Percentiles rank a stretch among this genome's conserved stretches.
Conservation (phyloP, 2,329 filamentous ascomycete species). For the Phyllosticta capitalensis region DNA sequence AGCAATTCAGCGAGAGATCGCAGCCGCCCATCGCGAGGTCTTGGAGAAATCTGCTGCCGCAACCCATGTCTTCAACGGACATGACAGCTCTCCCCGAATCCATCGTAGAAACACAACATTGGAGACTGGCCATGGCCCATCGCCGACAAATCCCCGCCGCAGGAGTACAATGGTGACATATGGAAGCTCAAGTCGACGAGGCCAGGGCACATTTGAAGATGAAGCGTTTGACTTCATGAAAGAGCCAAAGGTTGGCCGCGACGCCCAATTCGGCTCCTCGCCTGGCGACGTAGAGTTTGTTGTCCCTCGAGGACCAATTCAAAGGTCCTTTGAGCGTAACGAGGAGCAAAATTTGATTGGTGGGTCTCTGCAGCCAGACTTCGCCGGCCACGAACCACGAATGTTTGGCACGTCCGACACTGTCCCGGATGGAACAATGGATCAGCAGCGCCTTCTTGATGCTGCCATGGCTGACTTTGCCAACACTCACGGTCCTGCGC, state of each 20-base stretch:
- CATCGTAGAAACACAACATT: background rate
- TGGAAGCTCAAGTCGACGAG: background rate
- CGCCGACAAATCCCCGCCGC: background rate
- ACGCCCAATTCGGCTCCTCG: background rate
- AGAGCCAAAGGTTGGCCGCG: background rate
- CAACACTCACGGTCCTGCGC: background rate
- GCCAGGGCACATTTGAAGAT: background rate
- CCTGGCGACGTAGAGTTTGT: background rate
- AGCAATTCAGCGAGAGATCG: background rate
- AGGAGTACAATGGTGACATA: constrained; percentile 2
- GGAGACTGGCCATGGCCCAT: background rate
- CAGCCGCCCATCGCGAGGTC: constrained; percentile 4
- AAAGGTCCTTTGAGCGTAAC: background rate
- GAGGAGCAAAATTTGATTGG: background rate
- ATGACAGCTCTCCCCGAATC: background rate
- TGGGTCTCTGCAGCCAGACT: constrained; percentile 23
- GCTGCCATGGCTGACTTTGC: constrained; percentile 21
- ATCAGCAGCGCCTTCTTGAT: constrained; percentile 31
- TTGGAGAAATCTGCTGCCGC: background rate
- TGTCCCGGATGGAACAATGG: constrained; percentile 31
- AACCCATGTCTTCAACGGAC: background rate
- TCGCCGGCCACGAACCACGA: constrained; percentile 30
- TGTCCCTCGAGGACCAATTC: background rate
- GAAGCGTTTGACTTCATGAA: background rate
- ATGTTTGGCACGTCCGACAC: constrained; percentile 35